Evolutionary conservation across 2,329 filamentous ascomycete genomes (phyloP).

Genomic region (Fusarium tanahbumbuense): DNA sequence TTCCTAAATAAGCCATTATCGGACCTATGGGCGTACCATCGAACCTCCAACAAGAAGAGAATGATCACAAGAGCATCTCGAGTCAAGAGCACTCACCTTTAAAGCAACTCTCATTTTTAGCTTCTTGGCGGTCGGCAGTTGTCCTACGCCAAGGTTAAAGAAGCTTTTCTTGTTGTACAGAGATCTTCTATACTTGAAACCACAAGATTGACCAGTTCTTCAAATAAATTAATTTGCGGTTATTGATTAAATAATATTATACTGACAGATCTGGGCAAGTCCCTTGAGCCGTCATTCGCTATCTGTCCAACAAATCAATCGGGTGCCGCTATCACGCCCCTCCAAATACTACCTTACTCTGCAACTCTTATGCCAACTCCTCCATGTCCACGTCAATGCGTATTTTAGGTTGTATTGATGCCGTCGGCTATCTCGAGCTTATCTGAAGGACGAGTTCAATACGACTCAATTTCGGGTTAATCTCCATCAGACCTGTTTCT

Average conservation of each 20-base stretch:
- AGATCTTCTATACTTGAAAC: neutral
- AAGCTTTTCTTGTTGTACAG: neutral
- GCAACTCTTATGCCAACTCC: conserved; percentile 1
- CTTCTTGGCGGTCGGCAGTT: neutral
- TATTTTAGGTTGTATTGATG: neutral
- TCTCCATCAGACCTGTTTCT: neutral
- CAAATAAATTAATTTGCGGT: too few relatives aligned
- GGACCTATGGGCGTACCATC: conserved; percentile 8
- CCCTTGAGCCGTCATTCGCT: neutral
- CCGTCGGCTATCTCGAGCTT: neutral
- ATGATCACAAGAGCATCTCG: conserved; percentile 6
- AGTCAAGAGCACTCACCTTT: neutral
- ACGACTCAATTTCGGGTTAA: neutral
- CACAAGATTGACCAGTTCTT: too few relatives aligned
- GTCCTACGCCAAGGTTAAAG: too few relatives aligned
- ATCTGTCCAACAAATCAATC: neutral
- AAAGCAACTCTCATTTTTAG: neutral
- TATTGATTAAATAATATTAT: accelerated
- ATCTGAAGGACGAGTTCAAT: neutral
- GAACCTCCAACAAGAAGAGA: neutral
- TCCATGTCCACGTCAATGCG: neutral
- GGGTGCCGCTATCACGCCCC: conserved; percentile 18
- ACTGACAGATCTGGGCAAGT: neutral
- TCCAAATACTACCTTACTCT: conserved; percentile 11
- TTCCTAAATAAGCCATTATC: conserved; percentile 7